phyloP scores from a whole-genome alignment of 2,329 filamentous ascomycete genomes.

The Bisporella sp. region DNA sequence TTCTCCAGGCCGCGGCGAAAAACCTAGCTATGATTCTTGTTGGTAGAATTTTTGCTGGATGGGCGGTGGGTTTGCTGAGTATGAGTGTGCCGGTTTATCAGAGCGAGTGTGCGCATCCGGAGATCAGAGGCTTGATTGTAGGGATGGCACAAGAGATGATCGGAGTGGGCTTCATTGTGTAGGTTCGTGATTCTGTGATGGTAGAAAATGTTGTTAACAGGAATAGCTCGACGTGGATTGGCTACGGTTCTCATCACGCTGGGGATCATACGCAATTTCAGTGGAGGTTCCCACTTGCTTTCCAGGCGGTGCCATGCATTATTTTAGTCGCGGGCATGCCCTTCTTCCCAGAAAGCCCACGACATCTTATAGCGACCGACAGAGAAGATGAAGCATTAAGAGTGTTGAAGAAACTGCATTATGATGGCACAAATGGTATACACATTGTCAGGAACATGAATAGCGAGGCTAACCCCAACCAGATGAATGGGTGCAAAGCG shows the following conservation, averaged over 20 bases:
- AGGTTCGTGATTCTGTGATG: no score
- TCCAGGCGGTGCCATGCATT: not conserved
- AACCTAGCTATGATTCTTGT: not conserved
- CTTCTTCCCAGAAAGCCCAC: constrained; percentile 62
- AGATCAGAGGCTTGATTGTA: not conserved
- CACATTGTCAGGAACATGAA: not conserved
- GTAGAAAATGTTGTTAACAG: no score
- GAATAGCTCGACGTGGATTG: not conserved
- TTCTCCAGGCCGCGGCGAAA: not conserved
- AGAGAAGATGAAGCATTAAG: constrained; percentile 56
- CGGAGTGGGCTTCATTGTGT: no score
- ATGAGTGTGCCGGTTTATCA: not conserved
- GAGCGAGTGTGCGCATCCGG: not conserved
- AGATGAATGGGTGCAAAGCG: constrained; percentile 48
- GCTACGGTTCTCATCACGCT: not conserved
- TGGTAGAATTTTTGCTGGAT: not conserved
- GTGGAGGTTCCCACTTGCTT: not conserved
- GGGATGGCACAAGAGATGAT: not conserved
- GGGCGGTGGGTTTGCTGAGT: not conserved
- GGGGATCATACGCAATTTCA: not conserved
- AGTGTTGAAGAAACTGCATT: constrained; percentile 63
- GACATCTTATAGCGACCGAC: constrained; percentile 71
- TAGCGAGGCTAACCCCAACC: not conserved
- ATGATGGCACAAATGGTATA: constrained; percentile 48
- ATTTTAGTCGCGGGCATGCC: constrained; percentile 56